Evolutionary conservation across 805 yeast genomes (phyloP).

Genomic region (Yarrowia keelungensis): DNA sequence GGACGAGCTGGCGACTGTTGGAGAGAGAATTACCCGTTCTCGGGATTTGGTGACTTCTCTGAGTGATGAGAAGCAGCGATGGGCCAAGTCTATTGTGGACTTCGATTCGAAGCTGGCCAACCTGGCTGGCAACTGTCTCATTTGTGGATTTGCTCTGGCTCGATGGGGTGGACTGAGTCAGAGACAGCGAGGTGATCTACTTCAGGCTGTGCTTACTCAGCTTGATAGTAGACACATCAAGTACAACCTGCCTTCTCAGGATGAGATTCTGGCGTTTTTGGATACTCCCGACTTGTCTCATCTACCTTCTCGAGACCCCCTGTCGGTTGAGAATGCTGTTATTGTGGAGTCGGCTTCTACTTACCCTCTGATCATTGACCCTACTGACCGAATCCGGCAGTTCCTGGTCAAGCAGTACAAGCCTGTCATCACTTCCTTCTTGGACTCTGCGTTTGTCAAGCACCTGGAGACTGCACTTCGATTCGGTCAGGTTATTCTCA

Average conservation of each 20-base stretch:
- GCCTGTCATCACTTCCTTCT: constrained; percentile 67
- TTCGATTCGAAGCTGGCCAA: constrained; percentile 57
- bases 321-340: constrained; percentile 68
- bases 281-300: constrained; percentile 49
- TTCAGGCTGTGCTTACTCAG: constrained; percentile 51
- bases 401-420: constrained; percentile 51
- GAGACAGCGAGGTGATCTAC: constrained; percentile 51
- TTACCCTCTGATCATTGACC: constrained; percentile 75
- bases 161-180: constrained; percentile 69
- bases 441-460: constrained; percentile 68
- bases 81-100: constrained; percentile 66
- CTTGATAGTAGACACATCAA: constrained; percentile 45
- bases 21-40: constrained; percentile 67
- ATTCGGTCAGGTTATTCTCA: constrained; percentile 77
- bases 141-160: constrained; percentile 66
- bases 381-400: constrained; percentile 58
- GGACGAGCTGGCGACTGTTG: constrained; percentile 69
- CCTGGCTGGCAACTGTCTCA: constrained; percentile 68
- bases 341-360: constrained; percentile 55
- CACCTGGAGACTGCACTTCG: constrained; percentile 80
- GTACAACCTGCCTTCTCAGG: constrained; percentile 52
- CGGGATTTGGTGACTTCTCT: constrained; percentile 66
- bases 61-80: constrained; percentile 71
- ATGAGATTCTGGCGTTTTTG: constrained; percentile 60
- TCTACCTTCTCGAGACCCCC: constrained; percentile 60